Evolutionary conservation across 306 rosid genomes (phyloP).

Genomic region (Rosa lucieae): DNA sequence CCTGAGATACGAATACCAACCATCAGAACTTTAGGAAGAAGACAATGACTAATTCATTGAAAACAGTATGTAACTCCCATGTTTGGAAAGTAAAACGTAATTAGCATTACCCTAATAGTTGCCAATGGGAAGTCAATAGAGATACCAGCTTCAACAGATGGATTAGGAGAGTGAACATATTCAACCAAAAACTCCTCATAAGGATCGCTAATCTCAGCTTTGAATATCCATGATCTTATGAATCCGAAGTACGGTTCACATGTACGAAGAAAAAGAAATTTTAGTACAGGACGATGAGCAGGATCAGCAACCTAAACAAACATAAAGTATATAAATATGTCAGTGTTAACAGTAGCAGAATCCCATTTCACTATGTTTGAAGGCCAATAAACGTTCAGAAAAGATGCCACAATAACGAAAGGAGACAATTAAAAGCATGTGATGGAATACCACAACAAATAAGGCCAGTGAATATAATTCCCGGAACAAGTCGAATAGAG

Average conservation of each 20-base stretch:
- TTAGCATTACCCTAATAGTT: conserved; percentile 62
- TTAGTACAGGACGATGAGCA: conserved; percentile 69
- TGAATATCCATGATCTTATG: conserved; percentile 92
- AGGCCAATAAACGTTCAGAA: background rate
- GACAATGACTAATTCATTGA: conserved; percentile 14
- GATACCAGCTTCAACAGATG: conserved; percentile 37
- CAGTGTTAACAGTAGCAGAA: conserved; percentile 12
- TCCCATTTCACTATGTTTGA: background rate
- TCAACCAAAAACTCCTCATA: conserved; percentile 82
- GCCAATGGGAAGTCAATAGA: conserved; percentile 53
- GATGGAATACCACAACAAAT: too few relatives aligned
- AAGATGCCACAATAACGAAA: background rate
- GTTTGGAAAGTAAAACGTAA: conserved; percentile 13
- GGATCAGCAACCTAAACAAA: conserved; percentile 91
- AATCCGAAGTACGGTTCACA: conserved; percentile 92
- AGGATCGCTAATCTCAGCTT: conserved; percentile 92
- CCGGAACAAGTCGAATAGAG: background rate
- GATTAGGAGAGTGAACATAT: conserved; percentile 33
- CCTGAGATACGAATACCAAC: conserved; percentile 53
- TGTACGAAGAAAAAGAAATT: conserved; percentile 82
- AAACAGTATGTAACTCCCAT: conserved; percentile 19
- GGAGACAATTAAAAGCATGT: background rate
- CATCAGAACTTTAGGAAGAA: conserved; percentile 35
- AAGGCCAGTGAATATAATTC: background rate
- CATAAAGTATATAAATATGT: conserved; percentile 1